Percentiles rank a stretch among this genome's conserved stretches.
Evolutionary conservation across 164 flowering plant genomes (phyloP).

Genomic region (Vitis vinifera): ASM3070453v1 NC_081805.1:7382001-7382500

Average conservation of each 20-base stretch:
- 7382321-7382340: slow-evolving; percentile 15
- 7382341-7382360: slow-evolving; percentile 76
- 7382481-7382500: slow-evolving; percentile 6
- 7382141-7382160: not conserved
- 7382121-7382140: not conserved
- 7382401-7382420: slow-evolving; percentile 66
- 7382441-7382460: not conserved
- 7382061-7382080: slow-evolving; percentile 82
- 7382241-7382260: slow-evolving; percentile 56
- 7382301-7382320: not conserved
- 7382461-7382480: slow-evolving; percentile 65
- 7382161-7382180: not conserved
- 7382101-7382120: slow-evolving; percentile 75
- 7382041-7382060: slow-evolving; percentile 85
- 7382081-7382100: slow-evolving; percentile 99
- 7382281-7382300: not conserved
- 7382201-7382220: slow-evolving; percentile 76
- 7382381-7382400: slow-evolving; percentile 66
- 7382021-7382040: slow-evolving; percentile 63
- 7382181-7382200: slow-evolving; percentile 76
- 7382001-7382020: not conserved
- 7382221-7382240: slow-evolving; percentile 57
- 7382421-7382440: slow-evolving; percentile 6
- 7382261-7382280: not conserved
- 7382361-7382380: slow-evolving; percentile 63